These are phyloP conservation scores for Dimargaris verticillata DNA, from an alignment of 192 early-diverging fungal species.

Conservation along the genomic window DNA sequence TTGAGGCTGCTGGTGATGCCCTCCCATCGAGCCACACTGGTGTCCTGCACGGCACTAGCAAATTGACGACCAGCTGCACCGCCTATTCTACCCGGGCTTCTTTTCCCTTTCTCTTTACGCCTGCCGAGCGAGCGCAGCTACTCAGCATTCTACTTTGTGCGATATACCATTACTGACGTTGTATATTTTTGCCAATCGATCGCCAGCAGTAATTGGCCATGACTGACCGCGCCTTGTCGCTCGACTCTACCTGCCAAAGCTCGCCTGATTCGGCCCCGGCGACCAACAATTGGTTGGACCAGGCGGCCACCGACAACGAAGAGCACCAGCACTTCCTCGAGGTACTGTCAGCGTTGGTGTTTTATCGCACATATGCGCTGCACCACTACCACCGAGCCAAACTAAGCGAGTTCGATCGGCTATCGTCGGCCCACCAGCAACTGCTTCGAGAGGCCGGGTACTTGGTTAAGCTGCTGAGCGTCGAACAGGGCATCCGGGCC, in stretches of 20 bases:
- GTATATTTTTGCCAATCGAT: too few species aligned
- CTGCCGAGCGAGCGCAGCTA: too few species aligned
- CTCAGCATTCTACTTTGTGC: too few species aligned
- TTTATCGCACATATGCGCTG: conserved; percentile 7
- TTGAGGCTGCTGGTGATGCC: too few species aligned
- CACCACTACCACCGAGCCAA: conserved; percentile 7
- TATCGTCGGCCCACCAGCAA: background rate
- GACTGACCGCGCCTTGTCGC: background rate
- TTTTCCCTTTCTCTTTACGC: too few species aligned
- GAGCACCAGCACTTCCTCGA: conserved; percentile 6
- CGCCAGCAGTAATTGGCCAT: too few species aligned
- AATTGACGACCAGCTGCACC: too few species aligned
- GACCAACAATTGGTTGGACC: background rate
- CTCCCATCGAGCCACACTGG: too few species aligned
- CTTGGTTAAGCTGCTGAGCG: conserved; percentile 3
- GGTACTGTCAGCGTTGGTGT: conserved; percentile 1
- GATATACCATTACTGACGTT: too few species aligned
- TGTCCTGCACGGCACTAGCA: too few species aligned
- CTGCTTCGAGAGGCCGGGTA: conserved; percentile 8
- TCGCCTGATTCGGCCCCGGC: background rate
- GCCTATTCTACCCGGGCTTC: too few species aligned
- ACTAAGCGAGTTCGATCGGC: conserved; percentile 3
- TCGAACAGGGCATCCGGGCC: conserved; percentile 7
- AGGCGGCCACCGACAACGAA: background rate
- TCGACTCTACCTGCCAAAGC: background rate